These are phyloP conservation scores for Incumbomyces lentus DNA, from an alignment of 2,329 filamentous ascomycete species.

Conservation along the genomic window DNA sequence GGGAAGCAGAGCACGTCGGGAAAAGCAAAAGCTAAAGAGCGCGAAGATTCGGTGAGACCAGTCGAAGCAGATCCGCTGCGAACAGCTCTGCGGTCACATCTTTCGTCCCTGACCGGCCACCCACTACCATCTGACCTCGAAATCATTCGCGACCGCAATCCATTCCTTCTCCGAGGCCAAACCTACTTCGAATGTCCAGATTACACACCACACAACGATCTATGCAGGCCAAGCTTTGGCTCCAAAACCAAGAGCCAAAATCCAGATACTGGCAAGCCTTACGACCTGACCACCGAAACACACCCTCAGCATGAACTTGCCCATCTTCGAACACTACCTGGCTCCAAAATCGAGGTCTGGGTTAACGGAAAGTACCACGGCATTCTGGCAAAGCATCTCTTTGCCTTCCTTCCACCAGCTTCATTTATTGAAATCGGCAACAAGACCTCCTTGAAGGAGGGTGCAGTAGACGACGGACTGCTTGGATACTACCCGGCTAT, in stretches of 20 bases:
- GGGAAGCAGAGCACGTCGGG: constrained; percentile 15
- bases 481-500: constrained; percentile 92
- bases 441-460: constrained; percentile 36
- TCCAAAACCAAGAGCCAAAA: constrained; percentile 44
- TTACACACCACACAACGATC: constrained; percentile 75
- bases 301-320: constrained; percentile 55
- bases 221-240: constrained; percentile 55
- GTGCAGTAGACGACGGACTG: constrained; percentile 66
- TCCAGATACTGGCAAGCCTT: constrained; percentile 36
- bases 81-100: constrained; percentile 9
- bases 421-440: constrained; percentile 57
- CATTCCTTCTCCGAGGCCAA: constrained; percentile 69
- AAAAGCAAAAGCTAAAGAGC: constrained; percentile 9
- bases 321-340: constrained; percentile 74
- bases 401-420: constrained; percentile 84
- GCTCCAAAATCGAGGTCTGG: constrained; percentile 78
- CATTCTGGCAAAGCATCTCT: constrained; percentile 74
- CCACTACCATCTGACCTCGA: constrained; percentile 37
- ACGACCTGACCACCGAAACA: constrained; percentile 25
- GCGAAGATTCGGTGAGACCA: constrained; percentile 4
- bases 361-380: constrained; percentile 85
- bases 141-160: constrained; percentile 87
- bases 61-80: constrained; percentile 8
- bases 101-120: constrained; percentile 8
- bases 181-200: constrained; percentile 69